phyloP scores from a whole-genome alignment of 2,329 filamentous ascomycete species.

The Pseudogymnoascus sp. region DNA sequence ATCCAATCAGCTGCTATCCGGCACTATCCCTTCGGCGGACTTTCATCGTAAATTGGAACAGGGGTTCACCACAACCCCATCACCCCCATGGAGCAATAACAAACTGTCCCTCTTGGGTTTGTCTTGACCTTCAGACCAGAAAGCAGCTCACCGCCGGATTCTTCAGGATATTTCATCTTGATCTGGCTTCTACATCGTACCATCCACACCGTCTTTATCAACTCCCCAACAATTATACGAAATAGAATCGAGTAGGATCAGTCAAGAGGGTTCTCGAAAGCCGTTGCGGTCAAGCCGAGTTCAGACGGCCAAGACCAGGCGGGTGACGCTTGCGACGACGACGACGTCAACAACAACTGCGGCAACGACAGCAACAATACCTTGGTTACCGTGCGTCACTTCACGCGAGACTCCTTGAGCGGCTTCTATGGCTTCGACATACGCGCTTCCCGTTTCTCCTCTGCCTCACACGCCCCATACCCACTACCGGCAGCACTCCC shows the following conservation, averaged over 20 bases:
- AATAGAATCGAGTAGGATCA: background rate
- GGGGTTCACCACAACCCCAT: background rate
- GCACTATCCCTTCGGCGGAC: background rate
- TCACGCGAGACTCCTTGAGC: background rate
- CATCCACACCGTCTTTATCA: background rate
- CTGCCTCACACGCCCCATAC: conserved; percentile 22
- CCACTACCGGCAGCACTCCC: conserved; percentile 16
- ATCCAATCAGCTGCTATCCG: background rate
- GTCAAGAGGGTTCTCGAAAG: background rate
- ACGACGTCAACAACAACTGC: conserved; percentile 37
- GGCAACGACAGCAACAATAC: conserved; percentile 10
- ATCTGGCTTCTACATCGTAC: background rate
- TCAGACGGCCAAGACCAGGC: conserved; percentile 4
- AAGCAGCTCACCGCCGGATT: background rate
- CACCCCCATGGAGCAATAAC: background rate
- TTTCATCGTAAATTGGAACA: background rate
- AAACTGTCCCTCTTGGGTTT: conserved; percentile 5
- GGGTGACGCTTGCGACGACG: conserved; percentile 1
- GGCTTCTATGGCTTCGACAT: conserved; percentile 27
- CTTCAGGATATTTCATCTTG: background rate
- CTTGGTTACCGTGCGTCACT: background rate
- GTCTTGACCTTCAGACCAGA: background rate
- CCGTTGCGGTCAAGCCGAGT: background rate
- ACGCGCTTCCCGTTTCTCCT: conserved; percentile 28
- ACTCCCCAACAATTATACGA: background rate